These are phyloP conservation scores for Mucor lusitanicus DNA, from an alignment of 371 early-diverging fungal species.

Conservation along the genomic window DNA sequence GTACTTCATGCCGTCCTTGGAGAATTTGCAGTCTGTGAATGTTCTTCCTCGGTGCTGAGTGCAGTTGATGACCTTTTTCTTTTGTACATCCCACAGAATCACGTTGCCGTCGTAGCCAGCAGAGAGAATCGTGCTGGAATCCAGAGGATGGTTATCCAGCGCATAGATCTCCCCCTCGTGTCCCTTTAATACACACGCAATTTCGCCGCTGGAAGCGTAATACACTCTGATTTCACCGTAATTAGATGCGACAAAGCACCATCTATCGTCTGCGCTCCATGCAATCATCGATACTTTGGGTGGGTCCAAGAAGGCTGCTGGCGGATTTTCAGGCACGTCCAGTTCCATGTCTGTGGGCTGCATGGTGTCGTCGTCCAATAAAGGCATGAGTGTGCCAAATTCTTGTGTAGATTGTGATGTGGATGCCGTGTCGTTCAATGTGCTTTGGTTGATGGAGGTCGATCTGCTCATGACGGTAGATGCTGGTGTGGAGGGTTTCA, in stretches of 20 bases:
- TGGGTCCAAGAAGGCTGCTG: slow-evolving; percentile 7
- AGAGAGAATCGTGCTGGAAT: slow-evolving; percentile 69
- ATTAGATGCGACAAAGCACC: slow-evolving; percentile 63
- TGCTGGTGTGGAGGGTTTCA: slow-evolving; percentile 13
- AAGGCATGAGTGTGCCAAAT: slow-evolving; percentile 19
- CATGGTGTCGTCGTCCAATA: not conserved
- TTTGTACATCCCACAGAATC: slow-evolving; percentile 74
- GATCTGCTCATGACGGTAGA: slow-evolving; percentile 17
- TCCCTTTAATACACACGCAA: slow-evolving; percentile 53
- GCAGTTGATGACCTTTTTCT: slow-evolving; percentile 28
- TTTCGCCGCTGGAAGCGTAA: slow-evolving; percentile 61
- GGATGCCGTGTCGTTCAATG: not conserved
- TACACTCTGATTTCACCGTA: slow-evolving; percentile 66
- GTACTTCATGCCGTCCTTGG: slow-evolving; percentile 62
- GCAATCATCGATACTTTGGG: slow-evolving; percentile 55
- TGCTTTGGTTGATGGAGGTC: not conserved
- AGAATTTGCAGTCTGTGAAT: slow-evolving; percentile 56
- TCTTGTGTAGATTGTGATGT: not conserved
- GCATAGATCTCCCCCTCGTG: slow-evolving; percentile 75
- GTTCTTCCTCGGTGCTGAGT: slow-evolving; percentile 36
- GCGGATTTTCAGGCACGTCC: not conserved
- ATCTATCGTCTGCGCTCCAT: slow-evolving; percentile 66
- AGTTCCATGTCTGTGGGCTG: not conserved
- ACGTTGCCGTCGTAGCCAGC: slow-evolving; percentile 88
- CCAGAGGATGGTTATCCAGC: slow-evolving; percentile 75